A percentile compares a stretch with the other conserved stretches of the same genome.
phyloP scores from a whole-genome alignment of 2,329 filamentous ascomycete genomes.

The Trichophyton schoenleinii region DNA sequence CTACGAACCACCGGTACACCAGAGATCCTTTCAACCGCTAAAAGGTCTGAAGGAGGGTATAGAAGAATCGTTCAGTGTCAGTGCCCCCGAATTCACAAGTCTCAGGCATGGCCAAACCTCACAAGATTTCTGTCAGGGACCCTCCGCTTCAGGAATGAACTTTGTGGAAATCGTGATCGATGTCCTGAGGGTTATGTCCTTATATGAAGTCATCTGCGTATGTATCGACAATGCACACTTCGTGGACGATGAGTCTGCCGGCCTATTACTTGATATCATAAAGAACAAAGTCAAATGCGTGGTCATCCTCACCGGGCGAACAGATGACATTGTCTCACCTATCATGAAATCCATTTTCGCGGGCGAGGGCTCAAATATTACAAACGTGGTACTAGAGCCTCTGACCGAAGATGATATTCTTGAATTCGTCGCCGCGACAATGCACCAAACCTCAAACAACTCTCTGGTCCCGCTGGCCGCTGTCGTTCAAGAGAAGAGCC shows the following conservation, averaged over 20 bases:
- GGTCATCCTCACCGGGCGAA: constrained; percentile 63
- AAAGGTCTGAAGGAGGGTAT: constrained; percentile 22
- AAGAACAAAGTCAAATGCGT: constrained; percentile 67
- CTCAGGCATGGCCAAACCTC: constrained; percentile 27
- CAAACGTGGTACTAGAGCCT: constrained; percentile 58
- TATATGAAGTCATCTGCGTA: constrained; percentile 77
- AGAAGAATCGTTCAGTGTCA: constrained; percentile 21
- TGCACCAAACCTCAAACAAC: constrained; percentile 56
- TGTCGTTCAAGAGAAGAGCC: constrained; percentile 78
- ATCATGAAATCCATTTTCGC: constrained; percentile 30
- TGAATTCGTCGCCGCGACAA: constrained; percentile 67
- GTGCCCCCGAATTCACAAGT: constrained; percentile 22
- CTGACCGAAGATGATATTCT: constrained; percentile 69
- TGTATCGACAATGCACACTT: constrained; percentile 84
- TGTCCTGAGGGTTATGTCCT: constrained; percentile 66
- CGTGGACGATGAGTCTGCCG: constrained; percentile 75
- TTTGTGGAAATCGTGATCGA: constrained; percentile 83
- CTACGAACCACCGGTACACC: constrained; percentile 21
- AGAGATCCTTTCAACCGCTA: constrained; percentile 15
- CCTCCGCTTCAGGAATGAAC: constrained; percentile 43
- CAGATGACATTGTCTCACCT: constrained; percentile 48
- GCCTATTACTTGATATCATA: constrained; percentile 71
- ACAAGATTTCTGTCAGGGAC: constrained; percentile 20
- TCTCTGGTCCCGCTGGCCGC: constrained; percentile 66
- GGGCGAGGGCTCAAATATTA: constrained; percentile 45